These are phyloP conservation scores for Discostella stelligeroides DNA, from an alignment of 108 stramenopile genomes.

Conservation along the genomic window DNA sequence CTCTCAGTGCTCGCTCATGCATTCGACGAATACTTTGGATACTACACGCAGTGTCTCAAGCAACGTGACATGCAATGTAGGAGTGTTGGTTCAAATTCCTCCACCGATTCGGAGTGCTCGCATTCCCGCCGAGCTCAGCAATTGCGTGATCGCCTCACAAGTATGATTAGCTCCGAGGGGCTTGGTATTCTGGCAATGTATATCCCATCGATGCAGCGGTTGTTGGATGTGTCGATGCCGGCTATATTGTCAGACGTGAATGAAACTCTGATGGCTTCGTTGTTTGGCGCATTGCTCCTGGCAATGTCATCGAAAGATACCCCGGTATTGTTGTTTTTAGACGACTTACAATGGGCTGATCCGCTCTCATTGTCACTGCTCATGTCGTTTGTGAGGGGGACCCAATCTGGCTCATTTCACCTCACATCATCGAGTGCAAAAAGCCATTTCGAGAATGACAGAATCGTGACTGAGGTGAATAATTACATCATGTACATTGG, in stretches of 20 bases:
- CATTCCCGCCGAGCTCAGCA: no score
- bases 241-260: background rate
- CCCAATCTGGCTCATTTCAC: no score
- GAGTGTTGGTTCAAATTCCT: no score
- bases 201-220: constrained; percentile 3
- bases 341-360: constrained; percentile 72
- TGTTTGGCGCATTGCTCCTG: constrained; percentile 10
- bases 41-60: background rate
- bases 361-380: constrained; percentile 40
- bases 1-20: constrained; percentile 10
- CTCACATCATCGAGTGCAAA: no score
- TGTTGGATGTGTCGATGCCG: background rate
- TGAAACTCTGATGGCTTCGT: background rate
- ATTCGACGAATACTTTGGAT: constrained; percentile 19
- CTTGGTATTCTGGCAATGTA: constrained; percentile 2
- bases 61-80: no score
- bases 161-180: background rate
- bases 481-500: constrained; percentile 47
- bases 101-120: no score
- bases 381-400: constrained; percentile 27
- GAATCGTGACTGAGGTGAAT: no score
- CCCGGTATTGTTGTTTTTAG: constrained; percentile 42
- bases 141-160: background rate
- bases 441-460: no score
- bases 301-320: background rate